Evolutionary conservation across 2,329 filamentous ascomycete genomes (phyloP).

Genomic region (Fusarium graminum): DNA sequence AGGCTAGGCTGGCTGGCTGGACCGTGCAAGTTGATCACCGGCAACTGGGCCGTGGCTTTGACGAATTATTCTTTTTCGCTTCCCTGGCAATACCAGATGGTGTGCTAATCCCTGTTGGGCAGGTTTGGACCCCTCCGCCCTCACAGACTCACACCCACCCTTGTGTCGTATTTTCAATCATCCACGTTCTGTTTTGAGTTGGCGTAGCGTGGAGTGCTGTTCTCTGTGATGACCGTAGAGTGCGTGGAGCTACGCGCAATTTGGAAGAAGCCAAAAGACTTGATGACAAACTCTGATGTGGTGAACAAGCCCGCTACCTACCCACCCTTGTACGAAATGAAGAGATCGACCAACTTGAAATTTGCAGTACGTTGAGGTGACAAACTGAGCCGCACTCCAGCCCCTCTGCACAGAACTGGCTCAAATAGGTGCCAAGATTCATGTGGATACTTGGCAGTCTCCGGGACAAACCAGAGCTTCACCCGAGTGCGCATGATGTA

Average conservation of each 20-base stretch:
- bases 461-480: conserved; percentile 2
- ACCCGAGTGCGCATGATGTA: conserved; percentile 9
- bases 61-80: conserved; percentile 49
- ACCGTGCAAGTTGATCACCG: conserved; percentile 26
- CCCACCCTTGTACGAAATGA: background rate
- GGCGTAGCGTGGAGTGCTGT: conserved; percentile 27
- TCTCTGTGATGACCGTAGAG: conserved; percentile 12
- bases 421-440: background rate
- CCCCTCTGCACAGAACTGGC: background rate
- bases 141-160: conserved; percentile 16
- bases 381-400: background rate
- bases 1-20: background rate
- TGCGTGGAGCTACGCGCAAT: conserved; percentile 34
- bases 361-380: background rate
- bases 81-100: conserved; percentile 45
- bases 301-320: conserved; percentile 5
- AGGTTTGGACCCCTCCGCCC: conserved; percentile 36
- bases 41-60: conserved; percentile 35
- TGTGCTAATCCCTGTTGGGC: conserved; percentile 39
- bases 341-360: background rate
- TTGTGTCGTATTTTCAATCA: conserved; percentile 27
- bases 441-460: background rate
- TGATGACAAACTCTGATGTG: conserved; percentile 26
- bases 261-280: conserved; percentile 14
- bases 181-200: conserved; percentile 38